Base-by-base conservation (phyloP, 2,329 filamentous ascomycete genomes). In the Clonostachys rosea region DNA sequence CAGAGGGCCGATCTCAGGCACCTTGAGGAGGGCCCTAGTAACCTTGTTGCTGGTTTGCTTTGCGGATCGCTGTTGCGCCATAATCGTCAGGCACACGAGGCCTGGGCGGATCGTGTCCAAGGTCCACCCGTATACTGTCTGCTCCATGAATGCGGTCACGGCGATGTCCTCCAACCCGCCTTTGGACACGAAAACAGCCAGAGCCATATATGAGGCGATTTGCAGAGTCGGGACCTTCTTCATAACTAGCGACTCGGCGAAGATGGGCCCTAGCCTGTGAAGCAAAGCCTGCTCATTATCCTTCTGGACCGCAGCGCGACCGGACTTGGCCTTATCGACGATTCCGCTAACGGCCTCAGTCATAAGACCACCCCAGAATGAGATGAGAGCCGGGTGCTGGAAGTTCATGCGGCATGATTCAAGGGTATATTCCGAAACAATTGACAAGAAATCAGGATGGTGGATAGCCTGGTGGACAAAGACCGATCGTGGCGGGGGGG, bases 281-380 rank as follows among this genome's bases (percentile, higher is more conserved):
- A 95, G 71, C 13, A 97, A 71, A 13, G 88, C 83, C 60, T 96
- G 88, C 54, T 91, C 85, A 56, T 90, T 88, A 59, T 94, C 86
- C 55, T 80, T 79, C 64, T 95, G 87, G 5, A 95, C 77, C 50
- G 83, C 81, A 54, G 78, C 78, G 53, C 90, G 79, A 46, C 91
- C 91, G 2, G 90, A 91, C 54, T 81, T 83, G 51, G 84, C 78
- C 47, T 78, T 80, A 58, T 95, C 89, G 49, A 97, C 69, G 73
- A 94, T 90, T 33, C 84, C 86, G 52, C 89, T 87, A 49, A 95
- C 78, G 11, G 91, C 84, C 66, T 99, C 91, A 0, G 90, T 89
- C 63, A 88, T 85, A 45, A 96, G 76, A 42, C 90, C 87, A 5
- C 87, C 90, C 92, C 94, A 99, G 63, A 99, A 96, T 0, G 89